Base-by-base conservation (phyloP, 306 rosid genomes). In the Glycine tomentella region DNA sequence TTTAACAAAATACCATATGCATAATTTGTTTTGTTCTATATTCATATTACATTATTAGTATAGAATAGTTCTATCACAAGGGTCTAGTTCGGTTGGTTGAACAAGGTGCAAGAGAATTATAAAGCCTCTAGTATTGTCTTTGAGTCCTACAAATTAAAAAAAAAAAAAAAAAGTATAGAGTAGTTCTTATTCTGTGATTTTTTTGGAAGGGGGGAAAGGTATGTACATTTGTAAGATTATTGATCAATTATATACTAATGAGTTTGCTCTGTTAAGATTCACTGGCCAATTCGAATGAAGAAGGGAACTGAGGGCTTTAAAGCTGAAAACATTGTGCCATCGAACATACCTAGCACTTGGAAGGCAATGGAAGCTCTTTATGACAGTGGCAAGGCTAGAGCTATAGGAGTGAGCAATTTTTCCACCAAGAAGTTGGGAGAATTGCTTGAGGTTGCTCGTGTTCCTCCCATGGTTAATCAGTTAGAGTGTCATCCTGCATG, bases 391-490 rank as follows among this genome's bases (percentile, higher is more conserved):
- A 90, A 90, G 83, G 91, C 90, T 44, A 85, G 86, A 77, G 89
- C 94, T 16, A 87, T 92, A 74, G 97, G 94, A 34, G 90, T 92
- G 4, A 84, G 94, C 89, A 92, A 92, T 84, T 92, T 92, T 72
- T 84, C 94, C 11, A 42, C 81, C 14, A 90, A 88, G 88, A 92
- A 92, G 75, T 84, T 92, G 48, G 81, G 65, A 58, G 89, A 86
- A 48, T 72, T 92, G 64, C 81, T 90, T 64, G 81, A 84, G 59
- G 59, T 84, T 2, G 90, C 92, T 7, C 89, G 89, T 9, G 64
- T 88, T 65, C 89, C 90, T 73, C 97, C 97, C 11, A 90, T 91
- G 62, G 94, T 90, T 15, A 51, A 65, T 70, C 97, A 92, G 68
- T 90, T 92, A 13, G 97, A 92, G 77, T 90, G 94, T 50, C 97